phyloP scores from a whole-genome alignment of 1,284 basidiomycete species.

The Malassezia caprae region DNA sequence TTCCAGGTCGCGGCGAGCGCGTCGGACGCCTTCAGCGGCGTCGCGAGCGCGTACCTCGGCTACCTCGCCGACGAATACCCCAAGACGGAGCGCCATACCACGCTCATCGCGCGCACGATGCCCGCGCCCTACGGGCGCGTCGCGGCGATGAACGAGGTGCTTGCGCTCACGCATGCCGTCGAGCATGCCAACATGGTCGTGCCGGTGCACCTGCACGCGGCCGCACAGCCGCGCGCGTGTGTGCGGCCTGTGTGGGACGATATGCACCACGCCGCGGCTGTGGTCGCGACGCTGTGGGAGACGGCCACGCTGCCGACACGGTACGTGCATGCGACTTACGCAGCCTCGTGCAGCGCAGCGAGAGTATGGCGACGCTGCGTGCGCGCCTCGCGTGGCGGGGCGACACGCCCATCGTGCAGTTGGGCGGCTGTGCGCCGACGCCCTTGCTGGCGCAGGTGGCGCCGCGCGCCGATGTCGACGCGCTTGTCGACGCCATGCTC shows the following conservation, averaged over 20 bases:
- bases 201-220: slow-evolving; percentile 18
- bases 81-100: slow-evolving; percentile 27
- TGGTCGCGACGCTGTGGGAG: slow-evolving; percentile 34
- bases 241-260: slow-evolving; percentile 18
- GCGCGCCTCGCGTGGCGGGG: slow-evolving; percentile 36
- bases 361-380: slow-evolving; percentile 24
- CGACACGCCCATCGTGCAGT: slow-evolving; percentile 35
- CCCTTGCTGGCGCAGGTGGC: slow-evolving; percentile 23
- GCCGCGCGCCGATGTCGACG: neutral
- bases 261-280: slow-evolving; percentile 28
- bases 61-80: slow-evolving; percentile 35
- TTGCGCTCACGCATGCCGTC: slow-evolving; percentile 20
- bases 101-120: slow-evolving; percentile 10
- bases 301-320: slow-evolving; percentile 33
- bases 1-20: slow-evolving; percentile 31
- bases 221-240: neutral
- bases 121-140: slow-evolving; percentile 7
- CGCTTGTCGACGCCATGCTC: slow-evolving; percentile 36
- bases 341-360: slow-evolving; percentile 22
- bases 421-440: slow-evolving; percentile 35
- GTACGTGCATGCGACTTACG: neutral
- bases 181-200: slow-evolving; percentile 25
- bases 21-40: slow-evolving; percentile 34
- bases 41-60: slow-evolving; percentile 26
- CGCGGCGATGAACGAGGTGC: slow-evolving; percentile 30